phyloP scores from a whole-genome alignment of 305 asterid genomes.

The Rubia balearica region DNA sequence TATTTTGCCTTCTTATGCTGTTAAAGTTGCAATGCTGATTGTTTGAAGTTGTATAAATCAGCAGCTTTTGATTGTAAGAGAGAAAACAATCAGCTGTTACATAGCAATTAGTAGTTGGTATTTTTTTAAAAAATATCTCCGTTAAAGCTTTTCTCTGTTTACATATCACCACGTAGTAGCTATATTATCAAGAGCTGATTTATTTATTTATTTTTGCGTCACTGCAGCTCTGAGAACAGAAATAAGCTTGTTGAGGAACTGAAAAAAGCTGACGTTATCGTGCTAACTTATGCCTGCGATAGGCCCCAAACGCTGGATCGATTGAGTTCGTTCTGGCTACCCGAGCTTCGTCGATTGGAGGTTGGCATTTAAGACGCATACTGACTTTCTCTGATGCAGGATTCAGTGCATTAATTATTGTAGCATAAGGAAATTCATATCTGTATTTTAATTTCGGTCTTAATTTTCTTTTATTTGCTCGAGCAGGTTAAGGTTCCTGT shows the following conservation, averaged over 20 bases:
- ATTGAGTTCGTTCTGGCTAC: constrained; percentile 92
- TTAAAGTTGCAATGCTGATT: not conserved
- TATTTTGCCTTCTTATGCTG: not conserved
- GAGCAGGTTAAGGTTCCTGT: constrained; percentile 91
- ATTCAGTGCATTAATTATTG: not conserved
- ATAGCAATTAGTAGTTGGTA: not conserved
- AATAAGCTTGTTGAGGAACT: constrained; percentile 73
- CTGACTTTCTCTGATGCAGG: not conserved
- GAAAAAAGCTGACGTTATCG: constrained; percentile 78
- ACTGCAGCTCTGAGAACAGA: constrained; percentile 62
- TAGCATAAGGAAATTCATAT: not conserved
- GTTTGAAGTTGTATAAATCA: not conserved
- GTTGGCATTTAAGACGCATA: constrained; percentile 30
- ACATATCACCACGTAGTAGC: not conserved
- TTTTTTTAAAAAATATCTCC: too few species aligned
- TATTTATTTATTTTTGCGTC: not conserved
- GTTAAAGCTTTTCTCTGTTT: too few species aligned
- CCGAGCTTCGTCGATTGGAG: constrained; percentile 88
- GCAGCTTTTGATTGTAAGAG: not conserved
- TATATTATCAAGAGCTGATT: constrained; percentile 10
- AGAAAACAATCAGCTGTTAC: not conserved
- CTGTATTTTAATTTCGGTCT: not conserved
- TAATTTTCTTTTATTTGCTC: not conserved
- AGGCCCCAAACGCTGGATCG: constrained; percentile 82
- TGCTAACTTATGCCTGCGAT: constrained; percentile 89